phyloP scores from a whole-genome alignment of 371 early-diverging fungal species.

The Chytridium lagenaria region DNA sequence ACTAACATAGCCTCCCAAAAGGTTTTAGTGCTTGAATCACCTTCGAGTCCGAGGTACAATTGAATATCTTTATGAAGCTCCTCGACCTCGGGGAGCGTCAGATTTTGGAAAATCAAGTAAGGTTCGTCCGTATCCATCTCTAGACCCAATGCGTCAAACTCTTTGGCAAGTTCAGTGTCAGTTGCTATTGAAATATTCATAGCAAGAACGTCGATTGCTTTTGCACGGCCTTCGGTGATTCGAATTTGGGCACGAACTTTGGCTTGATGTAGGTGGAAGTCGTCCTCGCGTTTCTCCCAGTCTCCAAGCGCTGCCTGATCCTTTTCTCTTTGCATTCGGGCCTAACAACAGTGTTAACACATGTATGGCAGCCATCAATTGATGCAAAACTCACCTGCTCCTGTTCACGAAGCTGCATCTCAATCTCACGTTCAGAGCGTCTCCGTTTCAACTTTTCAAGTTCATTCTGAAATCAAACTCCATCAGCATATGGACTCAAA shows the following conservation, averaged over 20 bases:
- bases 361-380: no score
- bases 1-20: conserved; percentile 89
- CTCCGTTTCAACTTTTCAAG: conserved; percentile 80
- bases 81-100: conserved; percentile 69
- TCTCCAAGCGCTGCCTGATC: conserved; percentile 91
- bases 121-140: conserved; percentile 90
- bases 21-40: conserved; percentile 68
- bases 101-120: conserved; percentile 77
- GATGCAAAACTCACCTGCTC: conserved; percentile 58
- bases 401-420: conserved; percentile 80
- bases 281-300: conserved; percentile 91
- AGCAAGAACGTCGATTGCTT: conserved; percentile 91
- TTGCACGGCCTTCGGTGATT: conserved; percentile 83
- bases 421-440: conserved; percentile 81
- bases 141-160: conserved; percentile 72
- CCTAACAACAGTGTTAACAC: conserved; percentile 23
- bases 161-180: conserved; percentile 63
- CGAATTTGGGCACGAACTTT: conserved; percentile 90
- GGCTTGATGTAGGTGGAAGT: conserved; percentile 89
- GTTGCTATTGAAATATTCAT: conserved; percentile 83
- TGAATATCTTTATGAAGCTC: conserved; percentile 86
- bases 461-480: conserved; percentile 57
- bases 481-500: neutral
- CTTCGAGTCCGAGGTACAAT: conserved; percentile 83
- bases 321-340: conserved; percentile 73